Conservation (phyloP, 106 monocot species). For the Iris macrosiphon region DNA sequence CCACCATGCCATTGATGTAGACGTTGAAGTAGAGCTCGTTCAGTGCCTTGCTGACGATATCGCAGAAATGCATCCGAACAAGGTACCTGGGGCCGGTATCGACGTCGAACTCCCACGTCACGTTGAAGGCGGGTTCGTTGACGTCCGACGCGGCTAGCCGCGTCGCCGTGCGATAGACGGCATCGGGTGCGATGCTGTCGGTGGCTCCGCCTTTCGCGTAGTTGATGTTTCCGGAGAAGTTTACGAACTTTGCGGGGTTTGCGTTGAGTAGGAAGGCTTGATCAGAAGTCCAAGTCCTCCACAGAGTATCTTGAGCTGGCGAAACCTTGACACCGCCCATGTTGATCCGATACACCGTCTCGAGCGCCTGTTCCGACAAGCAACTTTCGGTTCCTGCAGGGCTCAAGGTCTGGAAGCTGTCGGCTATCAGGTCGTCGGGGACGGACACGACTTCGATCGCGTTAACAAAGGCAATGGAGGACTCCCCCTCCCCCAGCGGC, state of each 20-base stretch:
- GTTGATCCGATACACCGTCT: constrained; percentile 71
- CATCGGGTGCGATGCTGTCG: constrained; percentile 6
- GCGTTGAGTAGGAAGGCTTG: constrained; percentile 16
- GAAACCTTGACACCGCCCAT: constrained; percentile 48
- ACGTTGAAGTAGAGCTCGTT: constrained; percentile 38
- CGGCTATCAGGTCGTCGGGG: constrained; percentile 29
- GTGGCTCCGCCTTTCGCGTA: constrained; percentile 22
- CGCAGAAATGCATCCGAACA: constrained; percentile 61
- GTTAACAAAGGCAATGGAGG: constrained; percentile 6
- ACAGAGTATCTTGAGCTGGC: constrained; percentile 59
- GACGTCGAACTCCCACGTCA: constrained; percentile 61
- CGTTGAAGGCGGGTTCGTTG: constrained; percentile 17
- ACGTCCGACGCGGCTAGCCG: neutral
- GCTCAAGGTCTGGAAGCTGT: constrained; percentile 28
- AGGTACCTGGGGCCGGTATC: constrained; percentile 26
- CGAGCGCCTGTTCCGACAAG: constrained; percentile 30
- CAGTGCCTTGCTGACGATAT: constrained; percentile 38
- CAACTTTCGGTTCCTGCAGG: constrained; percentile 20
- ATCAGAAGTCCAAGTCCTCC: constrained; percentile 67
- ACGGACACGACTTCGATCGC: constrained; percentile 8
- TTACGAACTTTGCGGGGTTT: neutral
- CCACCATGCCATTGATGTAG: constrained; percentile 23
- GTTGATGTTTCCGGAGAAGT: constrained; percentile 3
- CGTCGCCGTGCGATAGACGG: neutral
- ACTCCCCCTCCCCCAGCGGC: constrained; percentile 1